These are phyloP conservation scores for Puccinia horiana DNA, from an alignment of 1,284 basidiomycete genomes.

Conservation along the genomic window DNA sequence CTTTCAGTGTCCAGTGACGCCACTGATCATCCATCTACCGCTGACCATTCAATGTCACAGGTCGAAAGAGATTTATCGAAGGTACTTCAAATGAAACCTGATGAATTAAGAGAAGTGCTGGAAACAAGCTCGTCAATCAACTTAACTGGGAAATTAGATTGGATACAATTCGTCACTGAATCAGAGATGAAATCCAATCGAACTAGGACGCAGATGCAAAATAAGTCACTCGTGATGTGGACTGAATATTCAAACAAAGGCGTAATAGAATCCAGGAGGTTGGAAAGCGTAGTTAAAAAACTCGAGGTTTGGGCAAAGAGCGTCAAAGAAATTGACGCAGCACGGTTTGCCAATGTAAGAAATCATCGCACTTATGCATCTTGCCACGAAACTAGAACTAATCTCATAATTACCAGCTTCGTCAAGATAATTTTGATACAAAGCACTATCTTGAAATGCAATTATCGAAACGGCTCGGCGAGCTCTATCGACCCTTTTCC, in stretches of 20 bases:
- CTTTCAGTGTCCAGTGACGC: background rate
- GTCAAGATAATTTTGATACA: constrained; percentile 64
- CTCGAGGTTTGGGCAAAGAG: constrained; percentile 41
- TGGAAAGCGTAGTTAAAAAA: constrained; percentile 34
- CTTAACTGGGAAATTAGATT: constrained; percentile 46
- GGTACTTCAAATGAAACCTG: constrained; percentile 42
- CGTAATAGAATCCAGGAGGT: constrained; percentile 39
- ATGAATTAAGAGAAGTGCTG: constrained; percentile 27
- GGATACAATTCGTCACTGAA: constrained; percentile 46
- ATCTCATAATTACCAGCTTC: constrained; percentile 57
- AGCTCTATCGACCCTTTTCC: constrained; percentile 61
- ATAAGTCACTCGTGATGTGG: constrained; percentile 34
- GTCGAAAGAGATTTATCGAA: constrained; percentile 28
- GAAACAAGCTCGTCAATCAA: constrained; percentile 41
- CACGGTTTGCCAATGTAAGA: constrained; percentile 46
- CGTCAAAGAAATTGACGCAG: constrained; percentile 45
- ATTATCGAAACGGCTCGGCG: constrained; percentile 64
- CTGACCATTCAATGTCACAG: constrained; percentile 37
- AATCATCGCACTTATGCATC: background rate
- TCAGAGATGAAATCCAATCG: constrained; percentile 40
- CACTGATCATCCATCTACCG: background rate
- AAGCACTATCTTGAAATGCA: constrained; percentile 77
- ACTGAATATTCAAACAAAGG: constrained; percentile 40
- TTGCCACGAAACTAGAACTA: constrained; percentile 36
- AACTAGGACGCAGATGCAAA: background rate